These are phyloP conservation scores for Acorus gramineus DNA, from an alignment of 106 monocot species.

Conservation along the genomic window DNA sequence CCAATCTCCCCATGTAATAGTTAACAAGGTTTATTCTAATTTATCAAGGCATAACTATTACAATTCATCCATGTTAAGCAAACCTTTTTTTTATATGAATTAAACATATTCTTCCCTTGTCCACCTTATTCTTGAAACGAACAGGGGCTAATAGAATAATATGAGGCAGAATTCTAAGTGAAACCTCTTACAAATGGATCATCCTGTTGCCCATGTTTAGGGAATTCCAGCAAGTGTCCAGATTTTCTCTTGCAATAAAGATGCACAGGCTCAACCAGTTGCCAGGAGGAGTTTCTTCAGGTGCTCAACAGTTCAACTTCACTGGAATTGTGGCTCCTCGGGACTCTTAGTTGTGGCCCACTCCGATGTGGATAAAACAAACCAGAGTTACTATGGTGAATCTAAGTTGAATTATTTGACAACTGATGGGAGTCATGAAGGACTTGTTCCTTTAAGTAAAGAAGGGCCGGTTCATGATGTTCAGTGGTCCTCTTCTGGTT, in stretches of 20 bases:
- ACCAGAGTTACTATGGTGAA: conserved; percentile 99
- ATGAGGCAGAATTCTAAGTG: no score
- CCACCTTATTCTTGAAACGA: no score
- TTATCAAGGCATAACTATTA: no score
- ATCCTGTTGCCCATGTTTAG: conserved; percentile 14
- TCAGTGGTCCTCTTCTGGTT: conserved; percentile 79
- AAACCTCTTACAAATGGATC: no score
- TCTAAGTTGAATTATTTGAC: conserved; percentile 90
- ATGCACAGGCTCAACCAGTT: conserved; percentile 53
- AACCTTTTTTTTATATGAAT: no score
- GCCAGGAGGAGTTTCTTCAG: conserved; percentile 85
- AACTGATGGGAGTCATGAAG: conserved; percentile 79
- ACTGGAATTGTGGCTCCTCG: conserved; percentile 66
- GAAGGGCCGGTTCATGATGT: conserved; percentile 99
- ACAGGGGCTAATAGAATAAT: no score
- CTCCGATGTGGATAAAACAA: conserved; percentile 91
- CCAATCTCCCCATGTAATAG: no score
- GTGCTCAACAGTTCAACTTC: conserved; percentile 74
- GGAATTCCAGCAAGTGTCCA: conserved; percentile 94
- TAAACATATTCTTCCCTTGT: no score
- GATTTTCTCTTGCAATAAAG: conserved; percentile 71
- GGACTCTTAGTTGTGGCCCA: conserved; percentile 77
- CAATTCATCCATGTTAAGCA: no score
- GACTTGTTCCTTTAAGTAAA: conserved; percentile 82
- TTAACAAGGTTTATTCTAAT: no score